Percentiles rank a stretch among this genome's conserved stretches.
Evolutionary conservation across 345 rosid genomes (phyloP).

Genomic region (Linum lewisii): DNA sequence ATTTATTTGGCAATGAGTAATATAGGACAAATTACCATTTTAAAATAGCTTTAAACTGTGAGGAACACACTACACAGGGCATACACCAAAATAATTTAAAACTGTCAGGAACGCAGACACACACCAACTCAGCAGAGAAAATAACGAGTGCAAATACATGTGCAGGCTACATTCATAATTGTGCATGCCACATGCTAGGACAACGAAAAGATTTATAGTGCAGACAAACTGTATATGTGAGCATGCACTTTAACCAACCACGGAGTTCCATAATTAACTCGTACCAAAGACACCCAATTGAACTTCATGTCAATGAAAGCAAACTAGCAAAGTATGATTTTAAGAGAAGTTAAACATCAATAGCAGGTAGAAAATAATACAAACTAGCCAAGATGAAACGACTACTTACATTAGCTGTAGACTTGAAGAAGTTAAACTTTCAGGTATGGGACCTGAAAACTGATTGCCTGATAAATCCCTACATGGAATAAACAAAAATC

Average conservation of each 20-base stretch:
- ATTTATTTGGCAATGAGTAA: background rate
- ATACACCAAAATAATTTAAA: too few relatives aligned
- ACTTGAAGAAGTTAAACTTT: slow-evolving; percentile 55
- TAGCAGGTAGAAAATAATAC: background rate
- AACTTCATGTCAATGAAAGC: background rate
- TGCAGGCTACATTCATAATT: too few relatives aligned
- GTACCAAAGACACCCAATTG: background rate
- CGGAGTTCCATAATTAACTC: too few relatives aligned
- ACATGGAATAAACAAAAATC: slow-evolving; percentile 12
- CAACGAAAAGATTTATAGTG: too few relatives aligned
- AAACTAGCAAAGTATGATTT: background rate
- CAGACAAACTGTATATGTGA: too few relatives aligned
- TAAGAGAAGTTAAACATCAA: background rate
- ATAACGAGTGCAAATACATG: too few relatives aligned
- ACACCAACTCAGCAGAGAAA: too few relatives aligned
- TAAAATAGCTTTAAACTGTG: background rate
- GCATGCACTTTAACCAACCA: too few relatives aligned
- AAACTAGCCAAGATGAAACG: background rate
- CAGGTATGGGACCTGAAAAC: slow-evolving; percentile 75
- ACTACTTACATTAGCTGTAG: slow-evolving; percentile 67
- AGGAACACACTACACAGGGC: too few relatives aligned
- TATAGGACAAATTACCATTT: too few relatives aligned
- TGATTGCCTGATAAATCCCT: slow-evolving; percentile 88
- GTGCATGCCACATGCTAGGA: too few relatives aligned
- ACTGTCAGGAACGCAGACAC: too few relatives aligned